These are phyloP conservation scores for Lactarius trivialis DNA, from an alignment of 768 basidiomycete genomes.

Conservation along the genomic window DNA sequence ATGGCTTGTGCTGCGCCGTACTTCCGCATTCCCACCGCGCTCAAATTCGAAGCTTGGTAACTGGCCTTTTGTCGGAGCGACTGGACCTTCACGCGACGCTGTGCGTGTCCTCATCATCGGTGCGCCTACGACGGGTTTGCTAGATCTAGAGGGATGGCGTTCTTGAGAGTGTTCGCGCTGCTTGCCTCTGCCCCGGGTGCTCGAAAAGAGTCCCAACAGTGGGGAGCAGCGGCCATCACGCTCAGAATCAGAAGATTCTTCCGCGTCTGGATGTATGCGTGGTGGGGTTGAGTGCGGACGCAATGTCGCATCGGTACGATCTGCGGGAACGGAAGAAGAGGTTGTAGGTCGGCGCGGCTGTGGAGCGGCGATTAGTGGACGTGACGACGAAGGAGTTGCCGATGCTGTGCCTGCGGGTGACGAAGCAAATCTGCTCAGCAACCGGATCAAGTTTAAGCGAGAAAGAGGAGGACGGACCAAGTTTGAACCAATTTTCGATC, in stretches of 20 bases:
- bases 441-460: background rate
- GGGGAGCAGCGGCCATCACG: constrained; percentile 33
- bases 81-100: constrained; percentile 19
- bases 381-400: constrained; percentile 4
- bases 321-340: background rate
- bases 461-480: background rate
- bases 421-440: background rate
- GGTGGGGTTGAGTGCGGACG: constrained; percentile 23
- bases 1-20: constrained; percentile 17
- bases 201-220: constrained; percentile 27
- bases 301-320: background rate
- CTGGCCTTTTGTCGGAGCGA: background rate
- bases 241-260: constrained; percentile 21
- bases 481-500: constrained; percentile 16
- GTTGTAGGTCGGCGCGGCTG: constrained; percentile 2
- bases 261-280: constrained; percentile 16
- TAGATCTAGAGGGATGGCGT: background rate
- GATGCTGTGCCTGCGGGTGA: background rate
- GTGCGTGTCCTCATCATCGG: constrained; percentile 19
- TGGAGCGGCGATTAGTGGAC: constrained; percentile 6
- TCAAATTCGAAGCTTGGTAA: constrained; percentile 20
- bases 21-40: background rate
- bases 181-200: constrained; percentile 20
- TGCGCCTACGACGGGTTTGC: constrained; percentile 17
- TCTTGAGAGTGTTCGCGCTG: constrained; percentile 7